Conservation (phyloP, 768 basidiomycete species). For the Boletus reticulatus region DNA sequence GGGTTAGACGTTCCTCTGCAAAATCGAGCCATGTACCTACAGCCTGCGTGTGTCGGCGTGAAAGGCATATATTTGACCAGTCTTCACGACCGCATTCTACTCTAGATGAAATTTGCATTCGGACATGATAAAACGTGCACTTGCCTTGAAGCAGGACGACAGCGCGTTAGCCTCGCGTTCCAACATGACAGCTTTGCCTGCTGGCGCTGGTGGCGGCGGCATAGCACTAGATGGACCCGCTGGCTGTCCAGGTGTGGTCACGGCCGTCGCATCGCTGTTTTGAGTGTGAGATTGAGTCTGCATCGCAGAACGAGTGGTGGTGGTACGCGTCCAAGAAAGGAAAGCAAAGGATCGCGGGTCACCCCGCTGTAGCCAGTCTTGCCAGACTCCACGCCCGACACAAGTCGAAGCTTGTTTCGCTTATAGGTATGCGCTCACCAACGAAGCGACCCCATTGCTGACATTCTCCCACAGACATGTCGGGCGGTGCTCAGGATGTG, state of each 20-base stretch:
- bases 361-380: not conserved
- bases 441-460: not conserved
- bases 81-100: conserved; percentile 65
- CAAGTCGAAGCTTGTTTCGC: not conserved
- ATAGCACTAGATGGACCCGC: conserved; percentile 38
- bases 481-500: conserved; percentile 15
- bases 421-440: conserved; percentile 1
- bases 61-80: conserved; percentile 69
- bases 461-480: conserved; percentile 19
- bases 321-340: conserved; percentile 23
- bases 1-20: not conserved
- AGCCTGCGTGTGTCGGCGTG: conserved; percentile 63
- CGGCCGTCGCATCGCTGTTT: conserved; percentile 14
- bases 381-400: not conserved
- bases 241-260: conserved; percentile 19
- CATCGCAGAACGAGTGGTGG: conserved; percentile 29
- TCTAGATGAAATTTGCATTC: not conserved
- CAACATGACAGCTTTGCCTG: conserved; percentile 41
- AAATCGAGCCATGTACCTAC: conserved; percentile 38
- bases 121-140: conserved; percentile 1
- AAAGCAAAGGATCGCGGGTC: conserved; percentile 1
- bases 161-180: conserved; percentile 67
- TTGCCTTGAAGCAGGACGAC: conserved; percentile 55
- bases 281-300: conserved; percentile 38
- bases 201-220: conserved; percentile 52